A percentile compares a stretch with the other conserved stretches of the same genome.
phyloP scores from a whole-genome alignment of 1,284 basidiomycete genomes.

The Trichosporon asahii region DNA sequence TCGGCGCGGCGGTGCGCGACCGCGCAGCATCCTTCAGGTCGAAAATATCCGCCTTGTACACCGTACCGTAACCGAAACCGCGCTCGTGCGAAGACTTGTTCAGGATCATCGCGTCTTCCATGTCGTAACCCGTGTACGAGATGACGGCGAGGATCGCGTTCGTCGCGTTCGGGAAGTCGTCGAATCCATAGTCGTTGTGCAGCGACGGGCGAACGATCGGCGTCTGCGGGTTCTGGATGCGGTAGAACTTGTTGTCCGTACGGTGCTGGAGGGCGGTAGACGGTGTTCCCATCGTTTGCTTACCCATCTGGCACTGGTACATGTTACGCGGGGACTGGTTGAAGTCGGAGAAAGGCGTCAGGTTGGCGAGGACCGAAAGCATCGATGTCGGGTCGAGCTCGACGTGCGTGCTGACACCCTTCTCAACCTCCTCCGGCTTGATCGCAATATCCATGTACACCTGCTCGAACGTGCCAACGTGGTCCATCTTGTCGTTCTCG shows the following conservation, averaged over 20 bases:
- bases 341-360: slow-evolving; percentile 79
- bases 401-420: slow-evolving; percentile 78
- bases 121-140: slow-evolving; percentile 99
- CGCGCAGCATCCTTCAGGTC: slow-evolving; percentile 81
- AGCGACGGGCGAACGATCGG: slow-evolving; percentile 89
- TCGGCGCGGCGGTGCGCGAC: slow-evolving; percentile 60
- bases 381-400: slow-evolving; percentile 95
- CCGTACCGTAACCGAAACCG: slow-evolving; percentile 93
- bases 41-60: slow-evolving; percentile 92
- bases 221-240: slow-evolving; percentile 90
- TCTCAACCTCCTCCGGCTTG: slow-evolving; percentile 81
- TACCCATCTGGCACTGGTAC: slow-evolving; percentile 79
- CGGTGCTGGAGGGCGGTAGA: slow-evolving; percentile 84
- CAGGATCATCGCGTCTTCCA: slow-evolving; percentile 99
- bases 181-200: slow-evolving; percentile 97
- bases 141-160: slow-evolving; percentile 99
- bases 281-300: slow-evolving; percentile 99
- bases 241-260: slow-evolving; percentile 98
- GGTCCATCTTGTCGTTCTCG: slow-evolving; percentile 79
- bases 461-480: slow-evolving; percentile 95
- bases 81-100: slow-evolving; percentile 99
- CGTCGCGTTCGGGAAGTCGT: slow-evolving; percentile 96
- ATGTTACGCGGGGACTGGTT: slow-evolving; percentile 68
- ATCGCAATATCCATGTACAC: slow-evolving; percentile 99
- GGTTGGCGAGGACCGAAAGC: slow-evolving; percentile 68